These are phyloP conservation scores for Phialemonium atrogriseum DNA, from an alignment of 2,329 filamentous ascomycete genomes.

Conservation along the genomic window DNA sequence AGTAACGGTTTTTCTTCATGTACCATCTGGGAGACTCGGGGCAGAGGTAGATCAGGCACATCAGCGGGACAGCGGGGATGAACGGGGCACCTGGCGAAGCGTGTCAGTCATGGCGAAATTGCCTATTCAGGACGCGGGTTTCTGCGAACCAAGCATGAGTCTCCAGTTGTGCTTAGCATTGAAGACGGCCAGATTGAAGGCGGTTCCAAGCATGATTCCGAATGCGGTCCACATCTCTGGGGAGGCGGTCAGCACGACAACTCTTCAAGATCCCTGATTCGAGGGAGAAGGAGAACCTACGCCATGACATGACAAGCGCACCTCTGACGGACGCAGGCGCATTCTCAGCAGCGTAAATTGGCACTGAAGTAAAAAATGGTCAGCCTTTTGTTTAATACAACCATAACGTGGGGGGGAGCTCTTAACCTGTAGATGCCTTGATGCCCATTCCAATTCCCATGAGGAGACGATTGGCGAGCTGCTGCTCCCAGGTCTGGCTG, in stretches of 20 bases:
- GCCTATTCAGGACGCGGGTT: not conserved
- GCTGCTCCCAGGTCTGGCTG: constrained; percentile 62
- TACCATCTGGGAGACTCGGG: constrained; percentile 59
- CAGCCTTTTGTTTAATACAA: too few relatives aligned
- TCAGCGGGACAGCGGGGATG: constrained; percentile 48
- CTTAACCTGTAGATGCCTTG: constrained; percentile 62
- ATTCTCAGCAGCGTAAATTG: constrained; percentile 70
- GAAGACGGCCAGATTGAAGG: constrained; percentile 49
- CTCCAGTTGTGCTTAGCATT: constrained; percentile 24
- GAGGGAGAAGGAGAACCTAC: too few relatives aligned
- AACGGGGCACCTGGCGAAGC: constrained; percentile 45
- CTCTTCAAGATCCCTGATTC: too few relatives aligned
- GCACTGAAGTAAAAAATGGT: too few relatives aligned
- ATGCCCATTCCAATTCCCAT: constrained; percentile 72
- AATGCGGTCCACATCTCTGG: constrained; percentile 56
- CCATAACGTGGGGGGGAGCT: too few relatives aligned
- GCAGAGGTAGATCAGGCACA: constrained; percentile 55
- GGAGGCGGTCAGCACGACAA: constrained; percentile 4
- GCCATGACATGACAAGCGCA: constrained; percentile 77
- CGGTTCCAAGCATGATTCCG: constrained; percentile 54
- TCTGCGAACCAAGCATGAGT: constrained; percentile 22
- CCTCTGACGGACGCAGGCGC: constrained; percentile 62
- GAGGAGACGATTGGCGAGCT: constrained; percentile 62
- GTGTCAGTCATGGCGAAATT: constrained; percentile 22
- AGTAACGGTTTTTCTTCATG: constrained; percentile 57